phyloP scores from a whole-genome alignment of 1,139 yeast genomes.

The Sugiyamaella pinicola region DNA sequence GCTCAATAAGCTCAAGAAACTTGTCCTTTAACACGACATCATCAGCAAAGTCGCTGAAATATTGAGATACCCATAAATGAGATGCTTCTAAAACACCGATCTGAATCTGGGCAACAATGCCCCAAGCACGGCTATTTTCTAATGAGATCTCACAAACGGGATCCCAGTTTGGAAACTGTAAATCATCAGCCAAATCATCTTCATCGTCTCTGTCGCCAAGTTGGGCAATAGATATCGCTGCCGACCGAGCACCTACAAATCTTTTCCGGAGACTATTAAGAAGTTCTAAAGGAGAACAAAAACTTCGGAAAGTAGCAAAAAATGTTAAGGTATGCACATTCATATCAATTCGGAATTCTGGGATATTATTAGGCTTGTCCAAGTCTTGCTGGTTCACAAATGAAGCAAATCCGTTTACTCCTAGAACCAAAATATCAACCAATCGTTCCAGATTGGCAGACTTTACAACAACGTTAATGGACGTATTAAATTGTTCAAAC shows the following conservation, averaged over 20 bases:
- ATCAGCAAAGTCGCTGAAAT: conserved; percentile 74
- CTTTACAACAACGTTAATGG: conserved; percentile 54
- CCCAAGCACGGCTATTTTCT: conserved; percentile 50
- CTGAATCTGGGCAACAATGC: conserved; percentile 69
- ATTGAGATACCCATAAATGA: conserved; percentile 68
- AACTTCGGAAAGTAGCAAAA: conserved; percentile 65
- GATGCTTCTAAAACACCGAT: conserved; percentile 80
- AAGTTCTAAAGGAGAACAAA: conserved; percentile 56
- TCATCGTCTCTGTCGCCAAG: conserved; percentile 17
- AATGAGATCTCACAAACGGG: conserved; percentile 40
- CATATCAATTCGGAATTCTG: conserved; percentile 56
- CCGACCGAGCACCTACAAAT: conserved; percentile 61
- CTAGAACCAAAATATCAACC: conserved; percentile 63
- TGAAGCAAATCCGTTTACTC: conserved; percentile 59
- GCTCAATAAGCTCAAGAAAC: conserved; percentile 66
- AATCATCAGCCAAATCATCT: conserved; percentile 12
- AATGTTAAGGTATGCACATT: conserved; percentile 62
- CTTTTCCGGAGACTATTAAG: conserved; percentile 55
- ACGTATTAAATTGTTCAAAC: conserved; percentile 11
- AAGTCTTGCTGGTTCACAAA: conserved; percentile 48
- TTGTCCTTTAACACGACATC: conserved; percentile 62
- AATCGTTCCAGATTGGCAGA: conserved; percentile 63
- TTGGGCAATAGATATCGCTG: conserved; percentile 53
- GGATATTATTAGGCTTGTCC: conserved; percentile 31
- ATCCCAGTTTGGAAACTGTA: conserved; percentile 49